Conservation (phyloP, 2,329 filamentous ascomycete genomes). For the Phyllosticta citribraziliensis region DNA sequence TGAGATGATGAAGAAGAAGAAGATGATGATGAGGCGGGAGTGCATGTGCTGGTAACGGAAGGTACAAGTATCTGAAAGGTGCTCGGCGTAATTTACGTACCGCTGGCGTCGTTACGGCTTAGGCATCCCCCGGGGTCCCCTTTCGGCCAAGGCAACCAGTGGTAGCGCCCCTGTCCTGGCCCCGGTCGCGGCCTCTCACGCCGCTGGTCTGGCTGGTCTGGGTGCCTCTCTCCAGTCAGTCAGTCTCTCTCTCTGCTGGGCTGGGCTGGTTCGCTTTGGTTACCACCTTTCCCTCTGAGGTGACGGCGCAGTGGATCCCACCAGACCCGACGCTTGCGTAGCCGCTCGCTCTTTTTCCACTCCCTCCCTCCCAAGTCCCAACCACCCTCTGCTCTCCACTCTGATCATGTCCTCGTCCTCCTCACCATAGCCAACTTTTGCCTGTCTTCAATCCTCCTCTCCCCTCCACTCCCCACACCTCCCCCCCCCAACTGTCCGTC, state of each 20-base stretch:
- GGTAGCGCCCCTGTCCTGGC: not conserved
- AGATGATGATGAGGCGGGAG: no score
- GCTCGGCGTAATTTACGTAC: no score
- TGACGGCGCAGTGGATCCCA: not conserved
- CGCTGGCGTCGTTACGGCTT: no score
- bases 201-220: not conserved
- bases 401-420: not conserved
- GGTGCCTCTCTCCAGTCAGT: not conserved
- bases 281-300: not conserved
- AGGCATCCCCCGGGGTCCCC: no score
- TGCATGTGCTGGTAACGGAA: no score
- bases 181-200: not conserved
- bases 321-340: not conserved
- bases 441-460: not conserved
- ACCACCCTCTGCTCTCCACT: not conserved
- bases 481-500: slow-evolving; percentile 4
- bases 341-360: not conserved
- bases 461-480: not conserved
- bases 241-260: not conserved
- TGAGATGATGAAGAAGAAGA: no score
- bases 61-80: no score
- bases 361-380: not conserved
- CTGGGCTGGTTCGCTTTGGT: not conserved
- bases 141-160: not conserved
- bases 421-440: not conserved